Conservation (phyloP, 1,139 yeast species). For the Kazachstania sp. region DNA sequence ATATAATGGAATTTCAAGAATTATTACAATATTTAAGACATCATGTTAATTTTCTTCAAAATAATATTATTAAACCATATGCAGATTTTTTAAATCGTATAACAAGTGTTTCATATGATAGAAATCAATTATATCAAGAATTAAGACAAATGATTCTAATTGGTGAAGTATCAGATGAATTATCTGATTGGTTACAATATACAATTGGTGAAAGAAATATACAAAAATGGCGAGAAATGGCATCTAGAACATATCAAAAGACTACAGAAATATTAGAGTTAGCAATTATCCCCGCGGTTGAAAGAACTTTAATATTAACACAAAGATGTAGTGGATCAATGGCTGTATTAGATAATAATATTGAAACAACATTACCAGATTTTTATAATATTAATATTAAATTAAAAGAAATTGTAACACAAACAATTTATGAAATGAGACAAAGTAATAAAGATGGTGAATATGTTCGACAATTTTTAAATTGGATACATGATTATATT, state of each 20-base stretch:
- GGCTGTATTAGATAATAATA: not conserved
- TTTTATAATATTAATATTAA: no score
- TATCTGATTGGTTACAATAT: slow-evolving; percentile 43
- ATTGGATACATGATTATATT: not conserved
- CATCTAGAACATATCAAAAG: slow-evolving; percentile 28
- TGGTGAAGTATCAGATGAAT: slow-evolving; percentile 22
- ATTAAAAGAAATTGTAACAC: not conserved
- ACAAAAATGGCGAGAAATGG: slow-evolving; percentile 48
- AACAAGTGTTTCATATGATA: slow-evolving; percentile 12
- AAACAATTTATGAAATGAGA: not conserved
- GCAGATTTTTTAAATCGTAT: slow-evolving; percentile 11
- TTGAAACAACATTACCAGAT: no score
- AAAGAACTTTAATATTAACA: slow-evolving; percentile 46
- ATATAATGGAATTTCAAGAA: slow-evolving; percentile 6
- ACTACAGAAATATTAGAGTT: slow-evolving; percentile 18
- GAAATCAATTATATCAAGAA: slow-evolving; percentile 8
- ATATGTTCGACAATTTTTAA: not conserved
- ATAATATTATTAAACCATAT: slow-evolving; percentile 14
- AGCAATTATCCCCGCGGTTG: slow-evolving; percentile 46
- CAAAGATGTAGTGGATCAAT: slow-evolving; percentile 31
- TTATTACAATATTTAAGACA: slow-evolving; percentile 9
- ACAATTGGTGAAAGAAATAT: slow-evolving; percentile 61
- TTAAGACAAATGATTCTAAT: slow-evolving; percentile 13
- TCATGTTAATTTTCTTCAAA: slow-evolving; percentile 13
- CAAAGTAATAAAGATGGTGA: not conserved